Evolutionary conservation across 768 basidiomycete species (phyloP).

Genomic region (Neoboletus magnificus): DNA sequence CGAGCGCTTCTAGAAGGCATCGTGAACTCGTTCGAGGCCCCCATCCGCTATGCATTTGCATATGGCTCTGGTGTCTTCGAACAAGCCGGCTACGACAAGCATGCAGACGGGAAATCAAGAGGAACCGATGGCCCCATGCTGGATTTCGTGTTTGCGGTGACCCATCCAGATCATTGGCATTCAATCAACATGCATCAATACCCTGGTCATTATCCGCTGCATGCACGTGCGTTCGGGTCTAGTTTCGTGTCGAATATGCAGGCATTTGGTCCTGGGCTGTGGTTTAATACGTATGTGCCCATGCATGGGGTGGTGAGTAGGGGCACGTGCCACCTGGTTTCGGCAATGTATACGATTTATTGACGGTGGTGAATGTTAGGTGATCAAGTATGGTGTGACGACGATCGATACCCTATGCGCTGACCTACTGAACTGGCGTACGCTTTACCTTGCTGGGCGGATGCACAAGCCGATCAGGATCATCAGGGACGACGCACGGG

Average conservation of each 20-base stretch:
- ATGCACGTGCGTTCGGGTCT: constrained; percentile 81
- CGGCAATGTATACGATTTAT: no score
- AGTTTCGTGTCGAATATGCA: constrained; percentile 78
- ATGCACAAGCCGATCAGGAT: constrained; percentile 98
- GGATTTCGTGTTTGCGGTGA: constrained; percentile 96
- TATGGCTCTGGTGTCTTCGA: constrained; percentile 96
- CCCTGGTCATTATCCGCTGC: constrained; percentile 87
- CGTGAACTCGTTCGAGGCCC: constrained; percentile 78
- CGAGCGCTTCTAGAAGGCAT: constrained; percentile 78
- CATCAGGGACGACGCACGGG: constrained; percentile 88
- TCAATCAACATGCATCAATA: constrained; percentile 92
- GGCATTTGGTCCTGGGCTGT: constrained; percentile 78
- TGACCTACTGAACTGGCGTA: constrained; percentile 89
- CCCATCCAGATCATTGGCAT: constrained; percentile 91
- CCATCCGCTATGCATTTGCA: constrained; percentile 95
- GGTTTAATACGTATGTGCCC: constrained; percentile 92
- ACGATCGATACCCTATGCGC: constrained; percentile 85
- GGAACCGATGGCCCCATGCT: constrained; percentile 67
- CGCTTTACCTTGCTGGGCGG: constrained; percentile 90
- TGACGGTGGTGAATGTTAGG: constrained; percentile 41
- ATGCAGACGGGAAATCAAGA: constrained; percentile 23
- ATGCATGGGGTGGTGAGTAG: constrained; percentile 77
- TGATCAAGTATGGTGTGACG: constrained; percentile 95
- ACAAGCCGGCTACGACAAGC: constrained; percentile 70
- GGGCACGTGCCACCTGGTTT: not conserved